Conservation (phyloP, 805 yeast genomes). For the Ogataea dorogensis region DNA sequence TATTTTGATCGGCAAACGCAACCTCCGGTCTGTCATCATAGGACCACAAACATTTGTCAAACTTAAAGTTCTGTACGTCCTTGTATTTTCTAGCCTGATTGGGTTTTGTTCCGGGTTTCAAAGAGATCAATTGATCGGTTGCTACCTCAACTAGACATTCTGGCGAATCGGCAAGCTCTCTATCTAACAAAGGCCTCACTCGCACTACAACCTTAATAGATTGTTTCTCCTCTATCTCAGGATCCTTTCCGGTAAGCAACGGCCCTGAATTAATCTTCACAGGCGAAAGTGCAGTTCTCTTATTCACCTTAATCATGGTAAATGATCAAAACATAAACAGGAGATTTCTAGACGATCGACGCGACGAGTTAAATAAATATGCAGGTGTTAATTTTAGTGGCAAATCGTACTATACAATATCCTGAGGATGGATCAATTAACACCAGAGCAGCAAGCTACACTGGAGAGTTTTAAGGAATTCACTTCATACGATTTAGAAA, state of each 20-base stretch:
- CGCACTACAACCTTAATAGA: slow-evolving; percentile 39
- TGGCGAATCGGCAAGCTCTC: slow-evolving; percentile 25
- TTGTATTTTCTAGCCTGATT: slow-evolving; percentile 18
- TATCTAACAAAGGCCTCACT: slow-evolving; percentile 43
- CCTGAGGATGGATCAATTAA: slow-evolving; percentile 23
- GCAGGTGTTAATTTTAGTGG: slow-evolving; percentile 10
- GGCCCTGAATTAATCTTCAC: slow-evolving; percentile 2
- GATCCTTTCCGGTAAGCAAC: neutral
- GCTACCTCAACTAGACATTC: slow-evolving; percentile 32
- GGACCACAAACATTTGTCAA: slow-evolving; percentile 56
- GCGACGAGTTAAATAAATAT: slow-evolving; percentile 7
- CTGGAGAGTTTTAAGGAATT: slow-evolving; percentile 50
- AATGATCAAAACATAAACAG: slow-evolving; percentile 2
- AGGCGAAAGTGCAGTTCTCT: slow-evolving; percentile 10
- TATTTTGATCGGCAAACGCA: slow-evolving; percentile 45
- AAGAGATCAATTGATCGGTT: slow-evolving; percentile 5
- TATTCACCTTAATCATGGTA: slow-evolving; percentile 17
- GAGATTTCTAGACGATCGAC: slow-evolving; percentile 11
- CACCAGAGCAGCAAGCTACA: slow-evolving; percentile 40
- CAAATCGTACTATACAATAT: slow-evolving; percentile 3
- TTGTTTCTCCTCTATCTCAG: slow-evolving; percentile 4
- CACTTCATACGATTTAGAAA: slow-evolving; percentile 45
- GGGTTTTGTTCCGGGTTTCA: slow-evolving; percentile 11
- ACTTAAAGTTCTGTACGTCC: slow-evolving; percentile 39
- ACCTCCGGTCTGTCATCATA: slow-evolving; percentile 30